Percentiles rank a stretch among this genome's conserved stretches.
phyloP scores from a whole-genome alignment of 768 basidiomycete species.

The Lactarius pseudohatsudake region DNA sequence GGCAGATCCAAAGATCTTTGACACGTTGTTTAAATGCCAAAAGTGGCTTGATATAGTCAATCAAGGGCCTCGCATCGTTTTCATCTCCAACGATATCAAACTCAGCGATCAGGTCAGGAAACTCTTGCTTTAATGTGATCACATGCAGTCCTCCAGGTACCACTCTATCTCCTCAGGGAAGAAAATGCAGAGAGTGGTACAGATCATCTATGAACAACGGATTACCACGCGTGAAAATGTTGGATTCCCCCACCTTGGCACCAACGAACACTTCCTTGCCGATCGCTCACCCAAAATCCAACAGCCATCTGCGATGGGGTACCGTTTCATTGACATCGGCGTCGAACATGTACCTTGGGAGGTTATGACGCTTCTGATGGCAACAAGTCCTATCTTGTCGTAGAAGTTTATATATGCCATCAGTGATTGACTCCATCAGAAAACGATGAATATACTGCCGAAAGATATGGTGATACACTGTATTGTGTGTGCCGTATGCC shows the following conservation, averaged over 20 bases:
- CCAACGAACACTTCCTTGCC: constrained; percentile 63
- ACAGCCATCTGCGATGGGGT: constrained; percentile 58
- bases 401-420: constrained; percentile 47
- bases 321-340: constrained; percentile 57
- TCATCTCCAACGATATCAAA: constrained; percentile 84
- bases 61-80: constrained; percentile 56
- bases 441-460: constrained; percentile 61
- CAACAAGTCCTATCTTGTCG: no score
- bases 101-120: constrained; percentile 73
- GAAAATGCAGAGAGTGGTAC: constrained; percentile 59
- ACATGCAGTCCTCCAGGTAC: constrained; percentile 68
- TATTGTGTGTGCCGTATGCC: constrained; percentile 73
- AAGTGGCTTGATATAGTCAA: constrained; percentile 60
- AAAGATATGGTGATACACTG: constrained; percentile 55
- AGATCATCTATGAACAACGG: constrained; percentile 59
- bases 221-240: background rate
- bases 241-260: constrained; percentile 48
- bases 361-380: background rate
- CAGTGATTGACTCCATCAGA: constrained; percentile 58
- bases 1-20: constrained; percentile 65
- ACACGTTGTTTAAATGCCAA: constrained; percentile 57
- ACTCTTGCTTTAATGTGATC: constrained; percentile 65
- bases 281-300: constrained; percentile 51
- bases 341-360: constrained; percentile 52
- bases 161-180: constrained; percentile 56